phyloP scores from a whole-genome alignment of 2,329 filamentous ascomycete species.

The Fusarium albosuccineum region DNA sequence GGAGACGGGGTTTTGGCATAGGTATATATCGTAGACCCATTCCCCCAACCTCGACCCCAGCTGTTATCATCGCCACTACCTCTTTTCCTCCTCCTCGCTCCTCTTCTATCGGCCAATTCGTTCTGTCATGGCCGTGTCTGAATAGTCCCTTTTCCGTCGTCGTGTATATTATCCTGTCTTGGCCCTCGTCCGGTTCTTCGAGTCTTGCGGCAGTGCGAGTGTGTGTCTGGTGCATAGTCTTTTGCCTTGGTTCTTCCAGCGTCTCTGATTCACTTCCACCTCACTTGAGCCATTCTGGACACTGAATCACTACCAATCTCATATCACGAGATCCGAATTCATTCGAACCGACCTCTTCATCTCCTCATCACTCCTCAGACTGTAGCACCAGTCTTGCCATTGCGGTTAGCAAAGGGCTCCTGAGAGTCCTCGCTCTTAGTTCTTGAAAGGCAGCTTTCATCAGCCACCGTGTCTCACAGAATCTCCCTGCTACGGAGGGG shows the following conservation, averaged over 20 bases:
- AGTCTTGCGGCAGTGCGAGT: conserved; percentile 39
- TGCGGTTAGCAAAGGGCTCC: conserved; percentile 6
- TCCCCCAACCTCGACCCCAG: conserved; percentile 52
- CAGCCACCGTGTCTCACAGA: conserved; percentile 29
- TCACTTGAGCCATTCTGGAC: conserved; percentile 32
- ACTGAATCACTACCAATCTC: conserved; percentile 42
- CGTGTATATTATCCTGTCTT: conserved; percentile 45
- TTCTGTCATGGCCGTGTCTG: conserved; percentile 46
- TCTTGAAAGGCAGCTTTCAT: conserved; percentile 19
- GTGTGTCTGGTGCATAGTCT: conserved; percentile 46
- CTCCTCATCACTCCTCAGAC: conserved; percentile 13
- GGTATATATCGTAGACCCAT: conserved; percentile 63
- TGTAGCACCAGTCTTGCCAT: conserved; percentile 9
- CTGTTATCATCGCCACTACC: conserved; percentile 46
- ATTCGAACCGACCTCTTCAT: conserved; percentile 23
- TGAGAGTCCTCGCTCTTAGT: conserved; percentile 14
- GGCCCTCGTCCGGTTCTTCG: conserved; percentile 31
- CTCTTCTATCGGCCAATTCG: conserved; percentile 42
- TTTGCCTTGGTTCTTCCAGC: conserved; percentile 45
- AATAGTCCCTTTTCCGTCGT: conserved; percentile 45
- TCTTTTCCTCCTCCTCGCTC: conserved; percentile 43
- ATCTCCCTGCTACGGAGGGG: conserved; percentile 22
- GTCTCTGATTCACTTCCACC: conserved; percentile 44
- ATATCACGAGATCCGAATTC: conserved; percentile 33
- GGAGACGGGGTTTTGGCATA: conserved; percentile 42